Evolutionary conservation across 768 basidiomycete genomes (phyloP).

Genomic region (Trametes elegans): DNA sequence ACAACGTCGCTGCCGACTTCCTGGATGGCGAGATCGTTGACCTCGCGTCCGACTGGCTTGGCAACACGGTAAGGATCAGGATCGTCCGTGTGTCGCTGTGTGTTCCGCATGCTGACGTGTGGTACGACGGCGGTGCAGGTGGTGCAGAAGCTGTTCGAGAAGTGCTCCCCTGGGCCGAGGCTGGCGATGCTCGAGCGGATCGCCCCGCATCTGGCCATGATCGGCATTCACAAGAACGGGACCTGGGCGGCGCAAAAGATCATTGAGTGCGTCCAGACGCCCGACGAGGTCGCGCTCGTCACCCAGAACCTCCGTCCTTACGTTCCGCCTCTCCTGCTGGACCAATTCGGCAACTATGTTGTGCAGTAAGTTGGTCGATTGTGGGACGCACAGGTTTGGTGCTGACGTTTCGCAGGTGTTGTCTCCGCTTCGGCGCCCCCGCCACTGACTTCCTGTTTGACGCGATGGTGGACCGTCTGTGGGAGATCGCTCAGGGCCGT

Average conservation of each 20-base stretch:
- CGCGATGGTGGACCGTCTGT: constrained; percentile 95
- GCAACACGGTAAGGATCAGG: constrained; percentile 78
- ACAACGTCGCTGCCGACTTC: constrained; percentile 86
- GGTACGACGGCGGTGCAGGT: constrained; percentile 46
- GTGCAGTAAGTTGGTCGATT: constrained; percentile 65
- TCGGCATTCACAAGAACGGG: constrained; percentile 99
- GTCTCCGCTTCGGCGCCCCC: constrained; percentile 87
- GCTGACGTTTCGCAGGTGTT: constrained; percentile 54
- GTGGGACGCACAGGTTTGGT: background rate
- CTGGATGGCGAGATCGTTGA: constrained; percentile 94
- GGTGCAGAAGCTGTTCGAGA: constrained; percentile 96
- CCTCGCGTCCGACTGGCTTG: constrained; percentile 96
- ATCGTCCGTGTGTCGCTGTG: background rate
- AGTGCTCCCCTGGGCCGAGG: constrained; percentile 72
- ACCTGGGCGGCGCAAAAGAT: constrained; percentile 99
- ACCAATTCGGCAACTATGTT: constrained; percentile 93
- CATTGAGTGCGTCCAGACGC: constrained; percentile 88
- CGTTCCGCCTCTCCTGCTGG: constrained; percentile 88
- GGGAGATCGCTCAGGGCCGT: constrained; percentile 97
- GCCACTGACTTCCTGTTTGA: constrained; percentile 96
- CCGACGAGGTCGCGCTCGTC: constrained; percentile 84
- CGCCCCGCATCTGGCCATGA: constrained; percentile 91
- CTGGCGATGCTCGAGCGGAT: constrained; percentile 93
- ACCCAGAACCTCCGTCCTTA: constrained; percentile 88
- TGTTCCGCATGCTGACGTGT: background rate